phyloP scores from a whole-genome alignment of 352 stramenopile species.

The Phytophthora cryptogea region DNA sequence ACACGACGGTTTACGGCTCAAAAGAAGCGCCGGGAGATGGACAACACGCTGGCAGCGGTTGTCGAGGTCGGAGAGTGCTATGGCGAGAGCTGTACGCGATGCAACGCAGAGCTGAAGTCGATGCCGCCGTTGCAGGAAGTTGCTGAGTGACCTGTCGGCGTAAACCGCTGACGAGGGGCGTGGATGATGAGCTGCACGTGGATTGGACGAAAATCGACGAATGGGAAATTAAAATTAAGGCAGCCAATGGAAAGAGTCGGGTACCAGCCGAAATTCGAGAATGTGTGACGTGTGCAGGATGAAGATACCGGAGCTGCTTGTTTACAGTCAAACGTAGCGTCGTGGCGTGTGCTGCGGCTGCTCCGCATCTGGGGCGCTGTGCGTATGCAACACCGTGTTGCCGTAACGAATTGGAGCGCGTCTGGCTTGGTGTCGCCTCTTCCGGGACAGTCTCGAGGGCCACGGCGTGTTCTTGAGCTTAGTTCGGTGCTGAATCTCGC shows the following conservation, averaged over 20 bases:
- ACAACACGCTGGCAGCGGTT: constrained; percentile 5
- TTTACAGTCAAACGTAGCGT: constrained; percentile 10
- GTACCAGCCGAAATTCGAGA: constrained; percentile 27
- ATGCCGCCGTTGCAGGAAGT: constrained; percentile 8
- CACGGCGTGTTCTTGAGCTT: constrained; percentile 15
- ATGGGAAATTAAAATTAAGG: constrained; percentile 7
- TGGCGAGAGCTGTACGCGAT: neutral
- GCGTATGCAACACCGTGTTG: constrained; percentile 2
- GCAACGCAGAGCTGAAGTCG: neutral
- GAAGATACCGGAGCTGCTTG: constrained; percentile 2
- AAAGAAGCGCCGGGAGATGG: constrained; percentile 7
- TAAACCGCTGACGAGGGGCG: constrained; percentile 31
- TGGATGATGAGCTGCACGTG: constrained; percentile 4
- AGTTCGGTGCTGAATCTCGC: neutral
- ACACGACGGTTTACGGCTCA: neutral
- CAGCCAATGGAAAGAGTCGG: constrained; percentile 15
- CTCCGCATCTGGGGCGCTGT: neutral
- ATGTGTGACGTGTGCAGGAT: constrained; percentile 14
- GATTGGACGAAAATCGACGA: constrained; percentile 13
- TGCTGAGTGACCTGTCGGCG: constrained; percentile 20
- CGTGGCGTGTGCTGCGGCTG: constrained; percentile 11
- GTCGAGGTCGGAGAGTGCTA: neutral
- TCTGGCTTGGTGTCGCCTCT: neutral
- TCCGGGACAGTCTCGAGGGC: neutral
- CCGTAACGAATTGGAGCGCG: constrained; percentile 16